A percentile compares a stretch with the other conserved stretches of the same genome.
phyloP scores from a whole-genome alignment of 2,329 filamentous ascomycete genomes.

The Aspergillus sp. region DNA sequence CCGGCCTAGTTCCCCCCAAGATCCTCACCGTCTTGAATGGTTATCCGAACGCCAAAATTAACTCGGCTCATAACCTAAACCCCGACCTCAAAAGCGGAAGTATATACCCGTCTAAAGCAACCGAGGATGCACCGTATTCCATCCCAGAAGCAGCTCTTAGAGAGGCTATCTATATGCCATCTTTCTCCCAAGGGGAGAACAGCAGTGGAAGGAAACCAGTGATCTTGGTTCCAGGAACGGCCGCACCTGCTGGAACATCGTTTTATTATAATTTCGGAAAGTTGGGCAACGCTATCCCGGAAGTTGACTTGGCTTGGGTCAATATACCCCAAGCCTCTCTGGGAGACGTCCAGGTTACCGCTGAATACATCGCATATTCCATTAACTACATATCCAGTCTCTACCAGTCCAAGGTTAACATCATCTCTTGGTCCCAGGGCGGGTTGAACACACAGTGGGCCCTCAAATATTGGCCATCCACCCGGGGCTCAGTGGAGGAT shows the following conservation, averaged over 20 bases:
- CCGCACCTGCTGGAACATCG: constrained; percentile 48
- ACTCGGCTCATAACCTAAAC: constrained; percentile 22
- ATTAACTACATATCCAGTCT: constrained; percentile 58
- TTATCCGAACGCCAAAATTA: constrained; percentile 18
- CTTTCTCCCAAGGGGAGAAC: constrained; percentile 50
- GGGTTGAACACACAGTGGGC: constrained; percentile 59
- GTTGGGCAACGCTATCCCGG: constrained; percentile 45
- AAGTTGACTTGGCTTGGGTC: constrained; percentile 57
- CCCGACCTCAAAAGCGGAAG: not conserved
- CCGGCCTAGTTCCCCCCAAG: constrained; percentile 20
- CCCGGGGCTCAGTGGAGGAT: constrained; percentile 49
- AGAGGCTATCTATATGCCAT: constrained; percentile 56
- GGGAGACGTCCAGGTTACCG: constrained; percentile 53
- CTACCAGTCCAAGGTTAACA: constrained; percentile 42
- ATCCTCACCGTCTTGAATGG: constrained; percentile 19
- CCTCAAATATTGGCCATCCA: constrained; percentile 60
- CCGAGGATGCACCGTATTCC: constrained; percentile 52
- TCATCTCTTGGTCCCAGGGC: constrained; percentile 60
- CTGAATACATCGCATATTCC: constrained; percentile 60
- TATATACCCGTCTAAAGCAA: constrained; percentile 23
- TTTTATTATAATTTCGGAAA: constrained; percentile 54
- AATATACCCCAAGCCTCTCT: constrained; percentile 55
- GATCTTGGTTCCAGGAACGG: constrained; percentile 58
- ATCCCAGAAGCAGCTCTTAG: constrained; percentile 51
- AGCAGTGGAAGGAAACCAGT: constrained; percentile 45